These are phyloP conservation scores for Cornus kousa DNA, from an alignment of 148 eudicot genomes.

Conservation along the genomic window DNA sequence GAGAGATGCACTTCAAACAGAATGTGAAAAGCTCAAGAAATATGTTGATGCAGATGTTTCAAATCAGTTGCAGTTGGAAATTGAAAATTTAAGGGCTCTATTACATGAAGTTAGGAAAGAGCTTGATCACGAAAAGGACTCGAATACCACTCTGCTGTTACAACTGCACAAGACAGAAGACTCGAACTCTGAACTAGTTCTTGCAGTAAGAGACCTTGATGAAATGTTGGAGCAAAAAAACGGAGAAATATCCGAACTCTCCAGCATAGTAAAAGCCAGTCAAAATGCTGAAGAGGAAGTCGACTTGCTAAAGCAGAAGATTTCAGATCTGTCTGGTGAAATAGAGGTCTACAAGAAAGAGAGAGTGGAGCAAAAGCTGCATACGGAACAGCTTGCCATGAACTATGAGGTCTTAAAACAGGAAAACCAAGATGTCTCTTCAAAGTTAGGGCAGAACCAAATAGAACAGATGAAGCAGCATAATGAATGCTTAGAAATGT, in stretches of 20 bases:
- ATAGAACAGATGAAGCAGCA: conserved; percentile 53
- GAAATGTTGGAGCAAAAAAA: conserved; percentile 59
- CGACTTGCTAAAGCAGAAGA: conserved; percentile 39
- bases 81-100: conserved; percentile 28
- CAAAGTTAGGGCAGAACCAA: conserved; percentile 47
- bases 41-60: conserved; percentile 25
- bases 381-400: conserved; percentile 36
- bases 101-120: conserved; percentile 44
- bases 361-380: conserved; percentile 38
- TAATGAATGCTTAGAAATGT: conserved; percentile 47
- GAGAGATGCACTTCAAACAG: conserved; percentile 48
- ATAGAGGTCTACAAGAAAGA: conserved; percentile 56
- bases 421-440: conserved; percentile 51
- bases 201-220: conserved; percentile 67
- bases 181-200: conserved; percentile 77
- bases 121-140: conserved; percentile 47
- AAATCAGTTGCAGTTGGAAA: conserved; percentile 25
- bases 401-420: conserved; percentile 54
- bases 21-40: conserved; percentile 49
- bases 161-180: conserved; percentile 81
- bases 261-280: conserved; percentile 28
- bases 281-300: conserved; percentile 35
- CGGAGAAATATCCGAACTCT: conserved; percentile 46
- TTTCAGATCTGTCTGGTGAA: conserved; percentile 46
- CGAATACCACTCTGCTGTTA: conserved; percentile 44